These are phyloP conservation scores for Biscutella laevigata DNA, from an alignment of 441 rosid species.

Conservation along the genomic window DNA sequence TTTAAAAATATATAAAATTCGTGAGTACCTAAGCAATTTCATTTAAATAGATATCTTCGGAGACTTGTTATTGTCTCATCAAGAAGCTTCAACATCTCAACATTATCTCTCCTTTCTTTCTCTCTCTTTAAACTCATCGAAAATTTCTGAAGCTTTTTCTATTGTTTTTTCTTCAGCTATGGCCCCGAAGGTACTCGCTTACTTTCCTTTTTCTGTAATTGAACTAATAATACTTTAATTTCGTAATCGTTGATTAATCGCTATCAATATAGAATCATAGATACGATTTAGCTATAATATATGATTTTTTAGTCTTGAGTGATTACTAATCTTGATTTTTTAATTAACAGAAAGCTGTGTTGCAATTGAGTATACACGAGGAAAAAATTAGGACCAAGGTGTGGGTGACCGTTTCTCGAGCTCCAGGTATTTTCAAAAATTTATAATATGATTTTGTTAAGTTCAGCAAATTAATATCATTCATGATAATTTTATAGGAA, in stretches of 20 bases:
- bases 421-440: background rate
- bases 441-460: background rate
- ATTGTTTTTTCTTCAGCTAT: conserved; percentile 3
- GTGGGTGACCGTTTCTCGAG: background rate
- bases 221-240: too few species aligned
- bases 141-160: conserved; percentile 8
- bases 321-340: background rate
- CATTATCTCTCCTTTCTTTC: background rate
- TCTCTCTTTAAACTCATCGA: background rate
- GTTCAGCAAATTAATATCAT: background rate
- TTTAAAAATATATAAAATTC: too few species aligned
- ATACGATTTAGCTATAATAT: background rate
- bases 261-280: background rate
- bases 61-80: background rate
- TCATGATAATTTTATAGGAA: conserved; percentile 29
- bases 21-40: background rate
- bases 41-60: background rate
- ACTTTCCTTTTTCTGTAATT: background rate
- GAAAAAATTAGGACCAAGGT: conserved; percentile 18
- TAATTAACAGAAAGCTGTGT: conserved; percentile 15
- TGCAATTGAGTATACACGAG: conserved; percentile 14
- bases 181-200: conserved; percentile 11
- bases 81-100: background rate
- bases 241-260: background rate
- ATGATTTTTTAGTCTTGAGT: too few species aligned